Base-by-base conservation (phyloP, 805 yeast species). In the Candida stauntonica region DNA sequence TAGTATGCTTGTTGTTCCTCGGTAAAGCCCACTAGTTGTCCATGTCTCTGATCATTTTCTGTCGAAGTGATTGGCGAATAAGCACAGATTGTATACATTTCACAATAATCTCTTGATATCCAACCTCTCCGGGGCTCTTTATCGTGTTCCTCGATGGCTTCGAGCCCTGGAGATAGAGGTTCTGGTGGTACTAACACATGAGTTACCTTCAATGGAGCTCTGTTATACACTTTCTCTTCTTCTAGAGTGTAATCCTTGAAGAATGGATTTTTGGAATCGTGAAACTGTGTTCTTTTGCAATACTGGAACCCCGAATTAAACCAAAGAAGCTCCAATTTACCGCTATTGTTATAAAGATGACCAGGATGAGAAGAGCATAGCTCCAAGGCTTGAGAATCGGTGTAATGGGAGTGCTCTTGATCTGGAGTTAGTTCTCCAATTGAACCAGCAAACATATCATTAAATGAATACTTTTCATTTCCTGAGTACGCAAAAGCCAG, bases 281-380 rank as follows among this genome's bases (percentile, higher is more conserved):
- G 34, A 14, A 17, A 33, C 12, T 30, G 19, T 4, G 26, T 8
- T 16, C 38, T 48, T 26, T 48, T 46, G 55, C 84, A 77, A 33
- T 58, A 66, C 35, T 64, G 53, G 51, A 75, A 72, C 0, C 82
- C 82, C 1, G 81, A 74, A 47, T 77, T 77, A 44, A 77, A 66
- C 82, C 82, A 77, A 2, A 75, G 49, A n/a, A n/a, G n/a, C n/a
- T n/a, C n/a, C 21, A 77, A 49, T 7, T 39, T 45, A 12, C 26
- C 19, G 3, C 69, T 59, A 29, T 61, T 63, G 4, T 37, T 36
- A 29, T 60, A 57, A 9, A 77, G 55, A 52, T 77, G 83, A 2
- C 73, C 79, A 1, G 82, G 82, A 47, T 76, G 81, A 24, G 72
- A 72, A 1, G 79, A 67, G 50, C 82, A 77, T 14, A 75, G 49